Percentiles rank a stretch among this genome's conserved stretches.
Conservation (phyloP, 257 asterid genomes). For the Henckelia pumila region DNA sequence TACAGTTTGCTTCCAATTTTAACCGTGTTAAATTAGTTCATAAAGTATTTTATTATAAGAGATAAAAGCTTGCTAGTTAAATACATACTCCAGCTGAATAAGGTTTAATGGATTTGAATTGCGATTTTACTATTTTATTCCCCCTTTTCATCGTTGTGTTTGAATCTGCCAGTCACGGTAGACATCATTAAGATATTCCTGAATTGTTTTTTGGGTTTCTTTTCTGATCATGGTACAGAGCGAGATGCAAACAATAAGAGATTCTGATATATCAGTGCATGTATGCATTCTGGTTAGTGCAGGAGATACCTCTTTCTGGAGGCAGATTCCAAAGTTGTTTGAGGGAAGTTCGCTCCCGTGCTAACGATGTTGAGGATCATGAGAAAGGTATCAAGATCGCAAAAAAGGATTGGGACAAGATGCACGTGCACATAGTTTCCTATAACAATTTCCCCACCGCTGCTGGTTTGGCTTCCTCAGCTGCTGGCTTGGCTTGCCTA, state of each 20-base stretch:
- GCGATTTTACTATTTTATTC: conserved; percentile 6
- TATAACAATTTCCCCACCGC: conserved; percentile 97
- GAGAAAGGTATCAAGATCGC: conserved; percentile 78
- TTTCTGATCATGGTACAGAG: conserved; percentile 18
- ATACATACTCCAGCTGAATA: neutral
- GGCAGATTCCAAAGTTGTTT: conserved; percentile 82
- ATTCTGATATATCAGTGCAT: conserved; percentile 15
- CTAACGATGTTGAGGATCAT: conserved; percentile 82
- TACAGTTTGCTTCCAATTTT: neutral
- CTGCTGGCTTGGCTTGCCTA: conserved; percentile 98
- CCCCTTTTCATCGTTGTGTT: conserved; percentile 9
- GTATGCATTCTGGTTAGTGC: conserved; percentile 29
- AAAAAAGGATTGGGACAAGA: conserved; percentile 84
- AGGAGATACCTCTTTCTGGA: conserved; percentile 99
- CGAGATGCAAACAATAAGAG: conserved; percentile 7
- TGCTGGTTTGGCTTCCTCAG: conserved; percentile 99
- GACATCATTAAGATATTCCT: conserved; percentile 7
- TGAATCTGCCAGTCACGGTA: conserved; percentile 5
- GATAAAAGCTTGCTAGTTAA: neutral
- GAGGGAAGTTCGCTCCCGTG: conserved; percentile 90
- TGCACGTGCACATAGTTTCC: conserved; percentile 83
- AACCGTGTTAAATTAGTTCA: neutral
- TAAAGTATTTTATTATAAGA: too few relatives aligned
- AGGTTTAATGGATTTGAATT: neutral
- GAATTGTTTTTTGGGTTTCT: conserved; percentile 3